phyloP scores from a whole-genome alignment of 768 basidiomycete species.

The Zangia roseola region DNA sequence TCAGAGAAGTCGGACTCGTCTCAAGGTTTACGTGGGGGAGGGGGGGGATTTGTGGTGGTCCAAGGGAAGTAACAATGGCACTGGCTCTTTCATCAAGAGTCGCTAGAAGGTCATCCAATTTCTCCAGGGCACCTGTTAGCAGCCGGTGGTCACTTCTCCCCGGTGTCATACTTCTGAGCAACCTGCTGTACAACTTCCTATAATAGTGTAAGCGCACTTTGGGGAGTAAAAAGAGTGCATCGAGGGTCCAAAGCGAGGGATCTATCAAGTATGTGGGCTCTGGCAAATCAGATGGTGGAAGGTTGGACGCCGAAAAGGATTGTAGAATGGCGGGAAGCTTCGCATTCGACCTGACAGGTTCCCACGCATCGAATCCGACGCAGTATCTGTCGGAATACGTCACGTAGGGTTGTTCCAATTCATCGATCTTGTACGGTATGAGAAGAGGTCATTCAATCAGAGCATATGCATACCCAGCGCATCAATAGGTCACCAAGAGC shows the following conservation, averaged over 20 bases:
- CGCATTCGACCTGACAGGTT: constrained; percentile 72
- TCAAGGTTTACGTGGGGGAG: neutral
- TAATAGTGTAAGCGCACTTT: constrained; percentile 87
- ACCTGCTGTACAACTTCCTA: constrained; percentile 80
- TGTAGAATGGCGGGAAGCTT: constrained; percentile 67
- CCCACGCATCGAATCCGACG: constrained; percentile 81
- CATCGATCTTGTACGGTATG: constrained; percentile 67
- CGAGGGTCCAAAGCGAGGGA: constrained; percentile 72
- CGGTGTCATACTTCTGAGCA: constrained; percentile 83
- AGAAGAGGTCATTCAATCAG: constrained; percentile 15
- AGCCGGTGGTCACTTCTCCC: constrained; percentile 86
- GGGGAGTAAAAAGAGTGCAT: constrained; percentile 85
- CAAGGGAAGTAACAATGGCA: constrained; percentile 24
- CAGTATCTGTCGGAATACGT: constrained; percentile 72
- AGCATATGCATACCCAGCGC: constrained; percentile 76
- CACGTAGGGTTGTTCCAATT: constrained; percentile 84
- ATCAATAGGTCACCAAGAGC: constrained; percentile 93
- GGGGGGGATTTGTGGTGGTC: neutral
- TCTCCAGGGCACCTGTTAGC: constrained; percentile 76
- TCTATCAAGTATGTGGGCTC: constrained; percentile 36
- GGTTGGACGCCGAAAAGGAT: constrained; percentile 63
- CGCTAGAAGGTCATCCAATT: constrained; percentile 70
- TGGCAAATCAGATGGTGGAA: constrained; percentile 48
- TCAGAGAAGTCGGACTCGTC: neutral
- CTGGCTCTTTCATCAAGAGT: constrained; percentile 60